Conservation (phyloP, 768 basidiomycete species). For the Termitomyces sp. region DNA sequence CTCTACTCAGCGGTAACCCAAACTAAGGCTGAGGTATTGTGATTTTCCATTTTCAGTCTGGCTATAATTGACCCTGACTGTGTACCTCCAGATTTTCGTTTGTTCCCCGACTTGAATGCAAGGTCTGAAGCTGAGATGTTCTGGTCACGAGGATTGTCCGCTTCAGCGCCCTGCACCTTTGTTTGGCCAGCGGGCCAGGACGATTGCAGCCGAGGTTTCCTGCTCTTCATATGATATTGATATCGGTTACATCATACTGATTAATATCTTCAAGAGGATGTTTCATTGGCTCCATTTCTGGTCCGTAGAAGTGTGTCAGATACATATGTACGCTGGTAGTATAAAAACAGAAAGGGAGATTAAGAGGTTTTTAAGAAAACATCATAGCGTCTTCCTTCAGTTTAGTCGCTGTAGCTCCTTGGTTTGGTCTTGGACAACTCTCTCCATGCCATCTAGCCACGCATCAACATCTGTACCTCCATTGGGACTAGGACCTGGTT, state of each 20-base stretch:
- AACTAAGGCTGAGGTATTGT: not conserved
- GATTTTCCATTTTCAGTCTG: not conserved
- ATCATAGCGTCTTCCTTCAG: conserved; percentile 4
- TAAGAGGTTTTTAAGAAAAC: not conserved
- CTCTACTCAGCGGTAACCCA: not conserved
- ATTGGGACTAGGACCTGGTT: not conserved
- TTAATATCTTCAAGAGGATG: not conserved
- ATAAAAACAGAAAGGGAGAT: not conserved
- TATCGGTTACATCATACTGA: not conserved
- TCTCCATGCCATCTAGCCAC: conserved; percentile 87
- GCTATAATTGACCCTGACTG: not conserved
- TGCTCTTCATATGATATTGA: not conserved
- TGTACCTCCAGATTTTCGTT: not conserved
- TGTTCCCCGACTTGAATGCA: not conserved
- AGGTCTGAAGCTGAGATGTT: not conserved
- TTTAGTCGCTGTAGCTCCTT: conserved; percentile 45
- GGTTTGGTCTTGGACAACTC: conserved; percentile 56
- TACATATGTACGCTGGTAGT: not conserved
- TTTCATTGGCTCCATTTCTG: not conserved
- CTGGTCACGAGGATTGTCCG: not conserved
- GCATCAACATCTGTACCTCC: conserved; percentile 43
- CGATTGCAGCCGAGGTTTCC: not conserved
- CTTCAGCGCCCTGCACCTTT: not conserved
- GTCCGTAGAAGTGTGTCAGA: not conserved
- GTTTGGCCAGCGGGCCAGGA: no score